Base-by-base conservation (phyloP, 305 asterid species). In the Nicotiana rustica region DNA sequence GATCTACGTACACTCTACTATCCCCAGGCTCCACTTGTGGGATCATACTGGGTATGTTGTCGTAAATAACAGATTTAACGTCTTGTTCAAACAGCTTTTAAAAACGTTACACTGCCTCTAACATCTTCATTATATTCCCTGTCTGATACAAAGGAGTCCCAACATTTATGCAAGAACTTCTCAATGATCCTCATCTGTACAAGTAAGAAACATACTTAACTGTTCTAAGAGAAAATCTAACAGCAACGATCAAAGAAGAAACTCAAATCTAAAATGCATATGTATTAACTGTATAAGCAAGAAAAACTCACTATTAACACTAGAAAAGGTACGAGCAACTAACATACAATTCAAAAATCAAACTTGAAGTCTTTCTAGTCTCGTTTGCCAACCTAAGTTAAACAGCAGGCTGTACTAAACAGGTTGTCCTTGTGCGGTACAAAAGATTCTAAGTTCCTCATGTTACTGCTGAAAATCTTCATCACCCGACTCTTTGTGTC, bases 351-450 rank as follows among this genome's bases (percentile, higher is more conserved):
- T 41, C 7, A 31, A 10, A 0, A 41, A 2, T 41, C 77, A 41
- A 41, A 29, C 4, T 2, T 18, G 5, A 69, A 41, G 2, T 41
- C 62, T 17, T 57, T 2, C n/a, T 57, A 57, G 2, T 56, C 61
- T 1, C 15, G 18, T 56, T 17, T 2, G 18, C 41, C 1, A 36
- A 14, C 61, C 61, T 57, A 17, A 57, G 21, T 57, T 57, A 17
- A 5, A 15, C 2, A 17, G 62, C 0, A 4, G 62, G 62, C 8
- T 57, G 25, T 67, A 12, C 41, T 9, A n/a, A 78, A 38, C 13
- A 33, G 57, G 33, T 79, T 81, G 38, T 77, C 78, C 57, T 65
- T 81, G 57, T 84, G 76, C 31, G 82, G 38, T 17, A 75, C 3
- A 67, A 55, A 80, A 5, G 4, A n/a, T 61, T 10, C 67, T 14